phyloP scores from a whole-genome alignment of 257 asterid genomes.

The Solanum chiquidenum region DNA sequence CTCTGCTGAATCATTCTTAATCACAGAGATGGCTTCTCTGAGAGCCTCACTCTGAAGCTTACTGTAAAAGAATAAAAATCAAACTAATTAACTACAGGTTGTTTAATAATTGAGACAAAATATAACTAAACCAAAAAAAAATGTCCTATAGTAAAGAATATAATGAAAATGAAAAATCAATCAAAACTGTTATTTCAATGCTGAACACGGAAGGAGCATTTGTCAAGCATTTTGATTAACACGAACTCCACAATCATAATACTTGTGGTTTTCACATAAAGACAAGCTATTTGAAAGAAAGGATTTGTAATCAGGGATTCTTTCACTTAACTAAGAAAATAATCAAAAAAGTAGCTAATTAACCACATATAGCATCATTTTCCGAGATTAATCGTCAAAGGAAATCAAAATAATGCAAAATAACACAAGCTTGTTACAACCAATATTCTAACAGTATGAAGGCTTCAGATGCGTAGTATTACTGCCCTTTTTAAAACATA shows the following conservation, averaged over 20 bases:
- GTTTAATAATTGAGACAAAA: neutral
- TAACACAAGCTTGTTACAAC: neutral
- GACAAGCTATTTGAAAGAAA: neutral
- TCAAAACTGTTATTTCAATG: neutral
- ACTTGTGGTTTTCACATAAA: neutral
- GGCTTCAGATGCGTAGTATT: neutral
- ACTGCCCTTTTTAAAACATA: neutral
- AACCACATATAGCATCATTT: neutral
- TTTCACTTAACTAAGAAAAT: neutral
- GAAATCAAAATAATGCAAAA: neutral
- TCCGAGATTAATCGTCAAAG: neutral
- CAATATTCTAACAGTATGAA: neutral
- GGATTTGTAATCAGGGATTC: neutral
- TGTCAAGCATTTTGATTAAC: neutral
- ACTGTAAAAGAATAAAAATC: neutral
- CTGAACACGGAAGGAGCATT: neutral
- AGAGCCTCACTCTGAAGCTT: constrained; percentile 16
- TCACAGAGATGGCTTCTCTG: constrained; percentile 14
- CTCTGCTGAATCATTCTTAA: constrained; percentile 5
- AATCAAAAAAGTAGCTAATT: neutral
- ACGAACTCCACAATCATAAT: neutral
- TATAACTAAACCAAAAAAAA: neutral
- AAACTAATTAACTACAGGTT: neutral
- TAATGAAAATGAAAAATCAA: neutral
- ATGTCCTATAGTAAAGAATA: neutral